Evolutionary conservation across 1,284 basidiomycete genomes (phyloP).

Genomic region (Irpex lacteus): DNA sequence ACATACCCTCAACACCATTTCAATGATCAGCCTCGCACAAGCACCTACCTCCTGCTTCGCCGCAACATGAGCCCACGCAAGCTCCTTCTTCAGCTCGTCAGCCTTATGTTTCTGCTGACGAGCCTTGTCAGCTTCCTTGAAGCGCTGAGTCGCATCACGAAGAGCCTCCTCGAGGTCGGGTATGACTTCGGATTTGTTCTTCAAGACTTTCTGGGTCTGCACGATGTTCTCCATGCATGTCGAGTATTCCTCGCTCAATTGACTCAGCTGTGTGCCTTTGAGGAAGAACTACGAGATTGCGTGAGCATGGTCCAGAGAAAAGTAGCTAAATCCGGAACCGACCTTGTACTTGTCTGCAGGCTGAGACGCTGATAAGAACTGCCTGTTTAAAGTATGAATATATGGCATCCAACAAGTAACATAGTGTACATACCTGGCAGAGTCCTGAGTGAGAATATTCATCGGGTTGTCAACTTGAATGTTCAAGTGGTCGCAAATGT

Average conservation of each 20-base stretch:
- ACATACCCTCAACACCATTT: neutral
- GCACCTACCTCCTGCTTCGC: conserved; percentile 57
- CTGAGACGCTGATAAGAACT: conserved; percentile 85
- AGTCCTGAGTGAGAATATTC: conserved; percentile 86
- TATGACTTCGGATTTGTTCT: conserved; percentile 68
- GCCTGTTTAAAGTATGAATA: conserved; percentile 51
- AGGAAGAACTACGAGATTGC: conserved; percentile 76
- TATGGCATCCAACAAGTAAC: conserved; percentile 16
- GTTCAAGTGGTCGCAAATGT: conserved; percentile 92
- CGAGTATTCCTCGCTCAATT: conserved; percentile 87
- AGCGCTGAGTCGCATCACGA: conserved; percentile 60
- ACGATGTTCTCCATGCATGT: conserved; percentile 71
- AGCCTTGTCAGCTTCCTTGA: conserved; percentile 72
- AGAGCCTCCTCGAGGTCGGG: conserved; percentile 68
- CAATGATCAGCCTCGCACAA: neutral
- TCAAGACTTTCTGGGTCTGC: conserved; percentile 60
- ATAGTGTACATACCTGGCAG: conserved; percentile 30
- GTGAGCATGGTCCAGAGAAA: conserved; percentile 4
- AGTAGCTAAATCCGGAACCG: conserved; percentile 19
- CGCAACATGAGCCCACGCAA: conserved; percentile 88
- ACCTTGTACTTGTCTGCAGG: conserved; percentile 91
- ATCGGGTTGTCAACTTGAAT: conserved; percentile 97
- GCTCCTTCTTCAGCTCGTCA: conserved; percentile 73
- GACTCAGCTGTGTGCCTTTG: conserved; percentile 87
- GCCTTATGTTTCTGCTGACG: conserved; percentile 67